A percentile compares a stretch with the other conserved stretches of the same genome.
Evolutionary conservation across 2,329 filamentous ascomycete species (phyloP).

Genomic region (Aspergillus jensenii): DNA sequence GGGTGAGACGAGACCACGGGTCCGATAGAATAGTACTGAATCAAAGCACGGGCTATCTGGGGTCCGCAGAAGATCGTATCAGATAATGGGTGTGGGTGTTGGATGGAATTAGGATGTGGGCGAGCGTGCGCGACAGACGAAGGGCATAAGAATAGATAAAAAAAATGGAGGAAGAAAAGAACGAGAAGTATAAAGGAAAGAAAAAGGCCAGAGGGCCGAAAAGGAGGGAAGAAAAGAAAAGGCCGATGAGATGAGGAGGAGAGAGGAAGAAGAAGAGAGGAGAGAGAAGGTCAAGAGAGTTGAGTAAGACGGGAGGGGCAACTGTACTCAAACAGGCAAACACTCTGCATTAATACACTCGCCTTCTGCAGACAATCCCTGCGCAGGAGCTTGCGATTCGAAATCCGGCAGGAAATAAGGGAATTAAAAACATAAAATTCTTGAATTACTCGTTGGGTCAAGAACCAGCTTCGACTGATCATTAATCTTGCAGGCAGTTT

Average conservation of each 20-base stretch:
- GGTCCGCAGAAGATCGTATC: neutral
- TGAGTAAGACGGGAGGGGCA: conserved; percentile 24
- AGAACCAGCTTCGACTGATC: neutral
- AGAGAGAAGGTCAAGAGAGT: conserved; percentile 20
- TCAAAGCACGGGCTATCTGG: neutral
- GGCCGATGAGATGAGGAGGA: conserved; percentile 11
- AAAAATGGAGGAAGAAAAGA: conserved; percentile 19
- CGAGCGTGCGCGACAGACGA: conserved; percentile 31
- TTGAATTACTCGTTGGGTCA: neutral
- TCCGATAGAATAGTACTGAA: conserved; percentile 4
- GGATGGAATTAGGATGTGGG: conserved; percentile 32
- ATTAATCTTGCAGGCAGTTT: neutral
- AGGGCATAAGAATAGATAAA: conserved; percentile 11
- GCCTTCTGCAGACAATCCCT: neutral
- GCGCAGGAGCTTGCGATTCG: neutral
- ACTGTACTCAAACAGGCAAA: conserved; percentile 6
- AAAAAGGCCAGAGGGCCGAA: conserved; percentile 18
- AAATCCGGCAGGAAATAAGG: neutral
- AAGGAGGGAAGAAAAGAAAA: conserved; percentile 17
- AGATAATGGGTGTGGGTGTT: conserved; percentile 2
- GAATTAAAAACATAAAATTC: neutral
- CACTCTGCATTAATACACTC: neutral
- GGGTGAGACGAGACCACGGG: conserved; percentile 4
- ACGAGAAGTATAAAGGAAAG: conserved; percentile 28
- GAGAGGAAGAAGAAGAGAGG: conserved; percentile 15